These are phyloP conservation scores for Sideroxylon spinosum DNA, from an alignment of 179 eudicot genomes.

Conservation along the genomic window DNA sequence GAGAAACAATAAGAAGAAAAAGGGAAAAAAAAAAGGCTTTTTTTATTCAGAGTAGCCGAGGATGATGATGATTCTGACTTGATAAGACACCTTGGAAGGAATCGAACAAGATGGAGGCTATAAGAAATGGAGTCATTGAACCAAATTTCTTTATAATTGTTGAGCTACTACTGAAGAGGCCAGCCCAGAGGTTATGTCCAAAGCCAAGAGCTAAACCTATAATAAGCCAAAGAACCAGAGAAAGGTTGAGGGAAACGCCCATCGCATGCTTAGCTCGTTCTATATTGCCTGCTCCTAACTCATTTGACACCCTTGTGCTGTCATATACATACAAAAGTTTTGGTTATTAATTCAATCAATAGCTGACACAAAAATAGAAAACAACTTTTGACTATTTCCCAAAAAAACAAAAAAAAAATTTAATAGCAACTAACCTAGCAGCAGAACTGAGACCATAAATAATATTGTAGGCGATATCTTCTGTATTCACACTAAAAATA, in stretches of 20 bases:
- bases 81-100: constrained; percentile 63
- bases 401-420: neutral
- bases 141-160: constrained; percentile 35
- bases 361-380: neutral
- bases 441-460: constrained; percentile 69
- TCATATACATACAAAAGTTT: neutral
- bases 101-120: constrained; percentile 47
- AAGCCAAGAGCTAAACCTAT: constrained; percentile 36
- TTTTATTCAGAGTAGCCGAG: no score
- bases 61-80: constrained; percentile 31
- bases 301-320: constrained; percentile 76
- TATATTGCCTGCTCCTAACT: constrained; percentile 55
- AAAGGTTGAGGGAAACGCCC: constrained; percentile 51
- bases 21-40: neutral
- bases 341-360: no score
- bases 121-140: constrained; percentile 52
- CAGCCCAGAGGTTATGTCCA: constrained; percentile 59
- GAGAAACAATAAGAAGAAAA: neutral
- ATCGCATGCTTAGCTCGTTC: constrained; percentile 54
- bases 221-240: constrained; percentile 32
- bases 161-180: constrained; percentile 43
- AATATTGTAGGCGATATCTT: constrained; percentile 55
- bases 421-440: constrained; percentile 44
- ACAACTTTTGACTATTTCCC: neutral
- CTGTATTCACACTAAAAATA: constrained; percentile 59